Base-by-base conservation (phyloP, 441 rosid genomes). In the Erodium texanum region DNA sequence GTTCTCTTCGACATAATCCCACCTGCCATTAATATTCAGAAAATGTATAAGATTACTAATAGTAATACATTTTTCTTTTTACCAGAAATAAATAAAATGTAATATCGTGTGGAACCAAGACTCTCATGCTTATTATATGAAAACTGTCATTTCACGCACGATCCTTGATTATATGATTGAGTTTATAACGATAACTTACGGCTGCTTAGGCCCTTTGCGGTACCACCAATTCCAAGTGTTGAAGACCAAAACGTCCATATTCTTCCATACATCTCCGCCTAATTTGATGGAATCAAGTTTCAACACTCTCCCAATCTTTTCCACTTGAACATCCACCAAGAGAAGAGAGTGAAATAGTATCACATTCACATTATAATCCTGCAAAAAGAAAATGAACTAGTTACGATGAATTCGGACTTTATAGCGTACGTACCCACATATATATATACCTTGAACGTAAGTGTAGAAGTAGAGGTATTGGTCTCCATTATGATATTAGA, bases 211-310 rank as follows among this genome's bases (percentile, higher is more conserved):
- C 29, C 73, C 64, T n/a, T 2, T 50, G 29, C 48, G 62, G n/a
- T 32, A 3, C 71, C 71, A 69, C 71, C 71, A 61, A 15, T 59
- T 65, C 71, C 71, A 69, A n/a, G 71, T 52, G 29, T 70, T 54
- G 54, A 50, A 27, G 48, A 64, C 52, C 48, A 70, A 7, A 27
- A 70, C 19, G 22, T 64, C 43, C 73, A 34, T 48, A 63, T 20
- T 52, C 68, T 22, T 12, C 73, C 68, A 15, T 7, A 0, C 7
- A 3, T 32, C 19, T 61, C 73, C 67, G 41, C 2, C 27, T n/a
- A n/a, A n/a, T 1, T 32, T 32, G 22, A 64, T 48, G 27, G 73
- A 64, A 23, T 70, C 68, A 0, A 70, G 48, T 20, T 64, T 70
- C 48, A 70, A 20, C 16, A 70, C 52, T 19, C 63, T 38, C 24